Percentiles rank a stretch among this genome's conserved stretches.
phyloP scores from a whole-genome alignment of 2,329 filamentous ascomycete genomes.

The Talaromyces atroroseus region DNA sequence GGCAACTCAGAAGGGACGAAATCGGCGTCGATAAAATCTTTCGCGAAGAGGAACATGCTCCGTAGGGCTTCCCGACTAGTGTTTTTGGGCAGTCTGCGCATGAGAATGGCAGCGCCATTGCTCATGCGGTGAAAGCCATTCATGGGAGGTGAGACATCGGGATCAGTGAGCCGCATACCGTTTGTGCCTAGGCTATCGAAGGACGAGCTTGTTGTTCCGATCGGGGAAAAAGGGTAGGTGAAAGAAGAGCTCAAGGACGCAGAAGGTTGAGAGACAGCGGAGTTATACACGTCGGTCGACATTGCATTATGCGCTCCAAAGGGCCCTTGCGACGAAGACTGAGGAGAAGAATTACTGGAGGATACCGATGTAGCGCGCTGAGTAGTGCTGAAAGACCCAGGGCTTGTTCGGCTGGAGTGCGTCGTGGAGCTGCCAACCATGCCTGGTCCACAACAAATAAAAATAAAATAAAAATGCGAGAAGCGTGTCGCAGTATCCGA shows the following conservation, averaged over 20 bases:
- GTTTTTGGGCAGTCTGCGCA: slow-evolving; percentile 56
- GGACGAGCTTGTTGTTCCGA: slow-evolving; percentile 32
- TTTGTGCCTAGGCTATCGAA: slow-evolving; percentile 28
- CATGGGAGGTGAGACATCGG: slow-evolving; percentile 30
- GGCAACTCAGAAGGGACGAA: slow-evolving; percentile 51
- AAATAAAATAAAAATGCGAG: neutral
- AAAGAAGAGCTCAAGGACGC: slow-evolving; percentile 31
- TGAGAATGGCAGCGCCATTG: slow-evolving; percentile 43
- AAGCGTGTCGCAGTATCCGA: neutral
- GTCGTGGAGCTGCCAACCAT: slow-evolving; percentile 39
- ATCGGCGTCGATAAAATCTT: slow-evolving; percentile 56
- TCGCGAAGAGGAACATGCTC: slow-evolving; percentile 61
- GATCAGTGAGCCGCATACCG: slow-evolving; percentile 32
- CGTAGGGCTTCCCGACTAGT: slow-evolving; percentile 55
- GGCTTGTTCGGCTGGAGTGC: slow-evolving; percentile 38
- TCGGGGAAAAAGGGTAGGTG: slow-evolving; percentile 33
- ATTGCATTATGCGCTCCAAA: slow-evolving; percentile 38
- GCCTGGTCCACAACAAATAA: slow-evolving; percentile 22
- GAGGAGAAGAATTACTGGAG: slow-evolving; percentile 35
- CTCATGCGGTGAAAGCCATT: slow-evolving; percentile 29
- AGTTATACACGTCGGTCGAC: slow-evolving; percentile 40
- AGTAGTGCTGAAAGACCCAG: slow-evolving; percentile 35
- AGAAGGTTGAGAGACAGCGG: slow-evolving; percentile 32
- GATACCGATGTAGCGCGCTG: slow-evolving; percentile 37
- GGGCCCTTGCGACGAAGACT: slow-evolving; percentile 31